Conservation (phyloP, 2,329 filamentous ascomycete species). For the Aspergillus udagawae region DNA sequence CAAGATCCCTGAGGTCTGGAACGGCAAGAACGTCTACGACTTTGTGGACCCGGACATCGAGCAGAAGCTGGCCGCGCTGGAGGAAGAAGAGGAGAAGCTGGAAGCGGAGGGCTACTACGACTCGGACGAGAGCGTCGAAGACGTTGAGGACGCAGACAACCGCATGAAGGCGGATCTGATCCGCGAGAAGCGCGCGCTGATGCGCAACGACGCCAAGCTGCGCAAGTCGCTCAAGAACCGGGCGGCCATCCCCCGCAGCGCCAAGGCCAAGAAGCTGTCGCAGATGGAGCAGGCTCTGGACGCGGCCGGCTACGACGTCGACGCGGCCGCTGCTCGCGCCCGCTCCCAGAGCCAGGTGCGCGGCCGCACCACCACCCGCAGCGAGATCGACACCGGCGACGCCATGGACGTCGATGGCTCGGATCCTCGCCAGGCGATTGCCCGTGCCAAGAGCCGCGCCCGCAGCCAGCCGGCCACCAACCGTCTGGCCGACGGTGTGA, state of each 20-base stretch:
- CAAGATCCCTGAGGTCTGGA: constrained; percentile 86
- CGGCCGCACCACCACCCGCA: constrained; percentile 64
- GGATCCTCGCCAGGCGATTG: constrained; percentile 45
- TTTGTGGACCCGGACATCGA: constrained; percentile 97
- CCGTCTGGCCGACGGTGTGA: constrained; percentile 53
- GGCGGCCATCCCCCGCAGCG: constrained; percentile 82
- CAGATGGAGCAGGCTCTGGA: constrained; percentile 85
- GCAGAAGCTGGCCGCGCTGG: constrained; percentile 80
- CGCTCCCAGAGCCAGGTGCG: constrained; percentile 58
- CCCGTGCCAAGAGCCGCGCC: constrained; percentile 69
- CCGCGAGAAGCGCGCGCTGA: constrained; percentile 86
- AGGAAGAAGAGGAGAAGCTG: constrained; percentile 91
- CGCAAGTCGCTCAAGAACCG: constrained; percentile 97
- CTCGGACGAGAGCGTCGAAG: constrained; percentile 75
- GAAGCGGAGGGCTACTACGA: constrained; percentile 93
- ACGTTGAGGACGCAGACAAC: constrained; percentile 82
- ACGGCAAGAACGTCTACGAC: constrained; percentile 97
- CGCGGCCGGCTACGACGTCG: constrained; percentile 78
- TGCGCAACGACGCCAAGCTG: constrained; percentile 92
- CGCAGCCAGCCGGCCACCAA: constrained; percentile 51
- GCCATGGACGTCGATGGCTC: constrained; percentile 58
- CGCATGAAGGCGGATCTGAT: constrained; percentile 91
- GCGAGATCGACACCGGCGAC: constrained; percentile 61
- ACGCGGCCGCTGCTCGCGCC: constrained; percentile 68
- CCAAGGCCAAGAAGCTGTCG: constrained; percentile 74